Conservation (phyloP, 1,284 basidiomycete species). For the Phylloboletellus chloephorus region DNA sequence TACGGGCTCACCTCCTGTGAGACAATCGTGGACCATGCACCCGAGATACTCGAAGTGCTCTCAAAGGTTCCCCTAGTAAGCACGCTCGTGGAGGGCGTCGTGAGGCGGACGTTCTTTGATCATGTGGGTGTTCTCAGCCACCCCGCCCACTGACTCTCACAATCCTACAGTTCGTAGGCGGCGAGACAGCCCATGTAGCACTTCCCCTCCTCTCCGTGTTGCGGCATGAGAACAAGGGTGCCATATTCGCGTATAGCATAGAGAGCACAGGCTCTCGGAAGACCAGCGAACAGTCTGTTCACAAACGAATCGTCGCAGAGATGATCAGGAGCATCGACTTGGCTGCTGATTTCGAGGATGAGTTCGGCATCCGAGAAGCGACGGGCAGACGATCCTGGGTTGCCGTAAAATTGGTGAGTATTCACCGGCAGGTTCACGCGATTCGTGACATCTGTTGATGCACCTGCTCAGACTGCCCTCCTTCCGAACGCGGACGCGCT, state of each 20-base stretch:
- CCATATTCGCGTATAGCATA: conserved; percentile 81
- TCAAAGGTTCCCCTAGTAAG: conserved; percentile 64
- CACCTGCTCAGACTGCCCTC: conserved; percentile 34
- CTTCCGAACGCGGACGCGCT: conserved; percentile 25
- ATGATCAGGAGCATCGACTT: conserved; percentile 70
- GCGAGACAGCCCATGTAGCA: conserved; percentile 71
- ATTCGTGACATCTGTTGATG: conserved; percentile 40
- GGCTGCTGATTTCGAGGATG: conserved; percentile 74
- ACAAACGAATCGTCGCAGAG: conserved; percentile 65
- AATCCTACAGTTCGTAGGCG: conserved; percentile 72
- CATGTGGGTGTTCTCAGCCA: conserved; percentile 45
- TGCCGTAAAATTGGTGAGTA: conserved; percentile 70
- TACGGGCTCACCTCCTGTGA: conserved; percentile 80
- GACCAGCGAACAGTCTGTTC: conserved; percentile 30
- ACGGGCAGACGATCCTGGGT: conserved; percentile 68
- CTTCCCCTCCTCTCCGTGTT: conserved; percentile 61
- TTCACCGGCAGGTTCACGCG: neutral
- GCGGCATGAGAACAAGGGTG: conserved; percentile 65
- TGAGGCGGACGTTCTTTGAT: conserved; percentile 81
- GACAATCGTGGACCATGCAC: conserved; percentile 71
- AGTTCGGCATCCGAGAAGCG: conserved; percentile 27
- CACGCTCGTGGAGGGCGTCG: conserved; percentile 62
- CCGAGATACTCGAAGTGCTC: conserved; percentile 59
- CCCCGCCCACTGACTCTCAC: neutral
- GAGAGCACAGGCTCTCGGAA: conserved; percentile 27